Evolutionary conservation across 176 grass and related monocot genomes (phyloP).

Genomic region (Bromus sterilis): DNA sequence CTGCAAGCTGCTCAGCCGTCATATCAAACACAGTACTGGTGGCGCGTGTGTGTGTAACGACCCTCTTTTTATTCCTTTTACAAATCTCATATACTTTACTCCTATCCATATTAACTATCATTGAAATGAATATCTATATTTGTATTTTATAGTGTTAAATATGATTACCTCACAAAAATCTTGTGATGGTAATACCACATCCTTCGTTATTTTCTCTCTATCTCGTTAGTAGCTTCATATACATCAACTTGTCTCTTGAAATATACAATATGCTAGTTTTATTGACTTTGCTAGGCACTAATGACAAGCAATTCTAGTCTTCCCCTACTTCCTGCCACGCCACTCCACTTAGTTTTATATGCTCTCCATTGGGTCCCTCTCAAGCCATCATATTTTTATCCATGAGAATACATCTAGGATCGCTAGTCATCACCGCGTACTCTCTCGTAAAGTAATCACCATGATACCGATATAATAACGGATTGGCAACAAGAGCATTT

Average conservation of each 20-base stretch:
- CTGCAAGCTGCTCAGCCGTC: neutral
- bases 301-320: slow-evolving; percentile 23
- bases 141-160: no score
- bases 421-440: slow-evolving; percentile 29
- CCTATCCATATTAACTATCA: no score
- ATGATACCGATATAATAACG: slow-evolving; percentile 23
- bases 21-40: neutral
- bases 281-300: slow-evolving; percentile 14
- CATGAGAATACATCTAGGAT: slow-evolving; percentile 20
- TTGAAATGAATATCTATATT: no score
- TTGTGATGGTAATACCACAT: neutral
- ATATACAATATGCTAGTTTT: slow-evolving; percentile 8
- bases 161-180: neutral
- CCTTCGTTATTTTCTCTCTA: neutral
- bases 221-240: neutral
- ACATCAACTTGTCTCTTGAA: slow-evolving; percentile 7
- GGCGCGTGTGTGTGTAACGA: no score
- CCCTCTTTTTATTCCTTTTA: no score
- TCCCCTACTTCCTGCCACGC: slow-evolving; percentile 18
- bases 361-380: slow-evolving; percentile 18
- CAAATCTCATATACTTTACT: no score
- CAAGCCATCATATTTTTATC: slow-evolving; percentile 8
- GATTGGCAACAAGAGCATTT: slow-evolving; percentile 15
- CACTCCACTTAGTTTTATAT: slow-evolving; percentile 16
- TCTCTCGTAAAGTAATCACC: slow-evolving; percentile 25